Evolutionary conservation across 2,329 filamentous ascomycete species (phyloP).

Genomic region (Cytospora schulzeri): DNA sequence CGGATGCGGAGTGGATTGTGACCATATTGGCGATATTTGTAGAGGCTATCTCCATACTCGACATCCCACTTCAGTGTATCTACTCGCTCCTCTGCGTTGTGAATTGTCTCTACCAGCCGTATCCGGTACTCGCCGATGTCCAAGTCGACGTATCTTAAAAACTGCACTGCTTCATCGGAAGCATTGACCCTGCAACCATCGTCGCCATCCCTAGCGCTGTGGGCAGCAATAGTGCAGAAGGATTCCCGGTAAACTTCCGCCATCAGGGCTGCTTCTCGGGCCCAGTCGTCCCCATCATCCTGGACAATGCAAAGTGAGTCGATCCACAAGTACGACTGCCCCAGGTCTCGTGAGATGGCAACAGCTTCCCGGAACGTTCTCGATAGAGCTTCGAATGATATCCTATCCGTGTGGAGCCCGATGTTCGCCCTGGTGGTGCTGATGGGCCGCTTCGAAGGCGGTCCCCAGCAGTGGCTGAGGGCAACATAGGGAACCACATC

Average conservation of each 20-base stretch:
- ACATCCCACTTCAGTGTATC: not conserved
- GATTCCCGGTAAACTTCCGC: conserved; percentile 28
- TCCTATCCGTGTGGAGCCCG: not conserved
- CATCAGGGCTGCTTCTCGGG: conserved; percentile 28
- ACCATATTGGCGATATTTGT: not conserved
- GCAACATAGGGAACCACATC: conserved; percentile 2
- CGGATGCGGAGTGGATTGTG: conserved; percentile 17
- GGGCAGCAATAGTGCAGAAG: conserved; percentile 24
- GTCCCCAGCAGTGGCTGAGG: conserved; percentile 27
- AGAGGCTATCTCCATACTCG: conserved; percentile 4
- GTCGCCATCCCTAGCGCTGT: conserved; percentile 9
- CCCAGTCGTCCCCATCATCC: conserved; percentile 28
- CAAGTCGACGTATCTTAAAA: not conserved
- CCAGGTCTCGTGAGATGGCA: conserved; percentile 19
- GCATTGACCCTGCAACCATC: conserved; percentile 7
- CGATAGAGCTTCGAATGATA: conserved; percentile 16
- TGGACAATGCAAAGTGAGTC: conserved; percentile 32
- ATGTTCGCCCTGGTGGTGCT: not conserved
- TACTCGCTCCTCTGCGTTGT: not conserved
- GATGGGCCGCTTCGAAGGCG: conserved; percentile 13
- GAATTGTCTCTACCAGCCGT: not conserved
- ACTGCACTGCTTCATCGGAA: not conserved
- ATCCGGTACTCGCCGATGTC: conserved; percentile 1
- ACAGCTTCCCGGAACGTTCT: conserved; percentile 29
- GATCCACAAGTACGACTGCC: conserved; percentile 29